These are phyloP conservation scores for Alternaria gaisen DNA, from an alignment of 2,329 filamentous ascomycete genomes.

Conservation along the genomic window DNA sequence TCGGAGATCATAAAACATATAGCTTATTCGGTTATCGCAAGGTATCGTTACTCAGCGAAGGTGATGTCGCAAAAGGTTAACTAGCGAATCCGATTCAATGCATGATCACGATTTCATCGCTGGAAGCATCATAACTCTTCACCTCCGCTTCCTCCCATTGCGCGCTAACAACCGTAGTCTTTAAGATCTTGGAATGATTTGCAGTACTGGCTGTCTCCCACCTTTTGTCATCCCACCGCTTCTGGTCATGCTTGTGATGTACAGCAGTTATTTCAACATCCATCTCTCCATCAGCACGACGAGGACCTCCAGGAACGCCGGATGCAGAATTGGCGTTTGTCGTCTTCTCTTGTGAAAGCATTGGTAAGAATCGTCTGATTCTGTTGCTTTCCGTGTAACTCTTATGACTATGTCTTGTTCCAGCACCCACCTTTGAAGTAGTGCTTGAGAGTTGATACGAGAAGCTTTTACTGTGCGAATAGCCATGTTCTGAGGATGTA, in stretches of 20 bases:
- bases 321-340: constrained; percentile 47
- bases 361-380: constrained; percentile 42
- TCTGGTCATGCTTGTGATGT: constrained; percentile 17
- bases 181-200: constrained; percentile 47
- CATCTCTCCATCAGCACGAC: constrained; percentile 40
- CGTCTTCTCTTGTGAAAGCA: constrained; percentile 38
- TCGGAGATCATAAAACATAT: neutral
- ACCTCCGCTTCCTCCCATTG: constrained; percentile 44
- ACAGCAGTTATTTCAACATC: constrained; percentile 44
- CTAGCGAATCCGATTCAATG: constrained; percentile 3
- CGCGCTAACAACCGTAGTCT: constrained; percentile 47
- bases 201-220: constrained; percentile 48
- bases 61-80: neutral
- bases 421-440: constrained; percentile 13
- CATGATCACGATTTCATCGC: constrained; percentile 37
- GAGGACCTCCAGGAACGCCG: constrained; percentile 44
- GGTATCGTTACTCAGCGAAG: neutral
- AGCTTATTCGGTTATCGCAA: neutral
- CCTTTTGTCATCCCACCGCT: constrained; percentile 26
- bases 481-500: constrained; percentile 40
- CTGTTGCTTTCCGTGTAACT: constrained; percentile 27
- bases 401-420: constrained; percentile 23
- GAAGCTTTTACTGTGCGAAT: constrained; percentile 36
- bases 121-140: constrained; percentile 24
- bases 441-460: constrained; percentile 44